Percentiles rank a stretch among this genome's conserved stretches.
Conservation (phyloP, 1,284 basidiomycete species). For the Stygiomarasmius scandens region DNA sequence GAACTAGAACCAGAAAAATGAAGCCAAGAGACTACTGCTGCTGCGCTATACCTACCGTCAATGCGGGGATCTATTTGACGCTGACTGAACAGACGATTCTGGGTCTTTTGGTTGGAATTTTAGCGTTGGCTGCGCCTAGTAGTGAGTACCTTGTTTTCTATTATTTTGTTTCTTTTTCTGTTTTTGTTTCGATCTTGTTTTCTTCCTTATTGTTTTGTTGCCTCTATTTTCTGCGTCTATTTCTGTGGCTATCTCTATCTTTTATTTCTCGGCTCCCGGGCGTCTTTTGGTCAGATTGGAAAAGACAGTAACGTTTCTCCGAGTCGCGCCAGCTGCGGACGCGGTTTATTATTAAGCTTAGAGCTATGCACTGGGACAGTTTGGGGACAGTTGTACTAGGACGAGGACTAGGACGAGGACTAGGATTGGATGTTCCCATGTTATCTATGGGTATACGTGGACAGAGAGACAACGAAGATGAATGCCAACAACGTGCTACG, state of each 20-base stretch:
- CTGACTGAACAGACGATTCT: constrained; percentile 78
- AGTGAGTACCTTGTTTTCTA: constrained; percentile 55
- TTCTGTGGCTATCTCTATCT: background rate
- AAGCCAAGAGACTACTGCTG: constrained; percentile 79
- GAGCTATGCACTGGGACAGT: too few relatives aligned
- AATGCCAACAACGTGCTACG: too few relatives aligned
- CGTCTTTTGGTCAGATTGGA: too few relatives aligned
- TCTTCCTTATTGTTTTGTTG: too few relatives aligned
- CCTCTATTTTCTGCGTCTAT: background rate
- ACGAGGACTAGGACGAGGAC: too few relatives aligned
- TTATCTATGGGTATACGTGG: too few relatives aligned
- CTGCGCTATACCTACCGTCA: constrained; percentile 84
- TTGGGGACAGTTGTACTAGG: too few relatives aligned
- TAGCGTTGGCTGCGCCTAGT: constrained; percentile 77
- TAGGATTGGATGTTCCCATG: too few relatives aligned
- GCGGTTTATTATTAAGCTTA: too few relatives aligned
- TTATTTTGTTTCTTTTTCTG: background rate
- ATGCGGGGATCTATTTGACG: constrained; percentile 84
- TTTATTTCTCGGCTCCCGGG: background rate
- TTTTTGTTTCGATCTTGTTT: background rate
- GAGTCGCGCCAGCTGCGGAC: too few relatives aligned
- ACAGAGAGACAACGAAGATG: too few relatives aligned
- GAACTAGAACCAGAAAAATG: constrained; percentile 33
- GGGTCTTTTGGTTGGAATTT: constrained; percentile 71
- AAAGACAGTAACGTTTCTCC: too few relatives aligned